These are phyloP conservation scores for Pterocarpus macrocarpus DNA, from an alignment of 306 rosid genomes.

Conservation along the genomic window DNA sequence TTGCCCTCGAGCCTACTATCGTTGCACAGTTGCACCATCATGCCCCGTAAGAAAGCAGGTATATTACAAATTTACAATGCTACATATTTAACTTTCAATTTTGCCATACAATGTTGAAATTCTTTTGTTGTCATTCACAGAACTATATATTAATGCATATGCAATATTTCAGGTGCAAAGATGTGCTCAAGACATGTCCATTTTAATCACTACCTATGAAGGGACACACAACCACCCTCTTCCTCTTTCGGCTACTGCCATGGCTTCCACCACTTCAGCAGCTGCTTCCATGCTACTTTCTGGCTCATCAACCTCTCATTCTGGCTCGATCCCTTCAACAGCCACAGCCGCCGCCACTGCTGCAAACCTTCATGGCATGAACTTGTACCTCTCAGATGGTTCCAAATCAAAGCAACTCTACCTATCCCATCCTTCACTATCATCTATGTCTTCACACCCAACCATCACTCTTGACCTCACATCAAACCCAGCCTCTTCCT, in stretches of 20 bases:
- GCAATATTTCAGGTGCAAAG: conserved; percentile 81
- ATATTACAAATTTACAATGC: too few relatives aligned
- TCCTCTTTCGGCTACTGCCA: conserved; percentile 85
- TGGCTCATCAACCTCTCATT: conserved; percentile 68
- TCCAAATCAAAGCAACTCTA: conserved; percentile 66
- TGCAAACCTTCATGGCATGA: conserved; percentile 64
- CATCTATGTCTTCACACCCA: conserved; percentile 72
- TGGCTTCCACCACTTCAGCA: conserved; percentile 97
- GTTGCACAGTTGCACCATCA: conserved; percentile 84
- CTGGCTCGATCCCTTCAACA: conserved; percentile 33
- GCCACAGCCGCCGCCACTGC: conserved; percentile 30
- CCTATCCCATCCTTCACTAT: conserved; percentile 65
- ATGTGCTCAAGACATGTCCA: conserved; percentile 80
- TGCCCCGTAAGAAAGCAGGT: conserved; percentile 90
- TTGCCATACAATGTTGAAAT: too few relatives aligned
- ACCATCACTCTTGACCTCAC: conserved; percentile 94
- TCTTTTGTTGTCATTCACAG: too few relatives aligned
- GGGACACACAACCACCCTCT: conserved; percentile 94
- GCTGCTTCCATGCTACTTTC: conserved; percentile 91
- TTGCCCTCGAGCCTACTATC: conserved; percentile 97
- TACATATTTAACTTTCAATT: too few relatives aligned
- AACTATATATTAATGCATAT: too few relatives aligned
- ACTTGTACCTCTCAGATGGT: conserved; percentile 62
- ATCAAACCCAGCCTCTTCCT: conserved; percentile 59
- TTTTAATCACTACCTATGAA: conserved; percentile 87